These are phyloP conservation scores for Thalassiosira mediterranea DNA, from an alignment of 352 stramenopile genomes.

Conservation along the genomic window DNA sequence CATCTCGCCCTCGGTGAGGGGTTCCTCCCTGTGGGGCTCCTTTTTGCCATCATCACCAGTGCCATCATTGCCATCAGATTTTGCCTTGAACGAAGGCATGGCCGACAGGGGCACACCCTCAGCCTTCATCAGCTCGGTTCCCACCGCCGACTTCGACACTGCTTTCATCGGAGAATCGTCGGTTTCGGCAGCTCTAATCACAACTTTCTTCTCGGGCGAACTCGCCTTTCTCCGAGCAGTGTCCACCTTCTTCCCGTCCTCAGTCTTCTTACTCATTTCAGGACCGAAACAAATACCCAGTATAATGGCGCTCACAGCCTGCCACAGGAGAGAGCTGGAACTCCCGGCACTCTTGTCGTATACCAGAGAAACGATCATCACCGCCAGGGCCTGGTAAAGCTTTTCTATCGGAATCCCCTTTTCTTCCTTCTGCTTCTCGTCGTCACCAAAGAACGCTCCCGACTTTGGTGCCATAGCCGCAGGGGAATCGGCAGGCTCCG, in stretches of 20 bases:
- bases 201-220: slow-evolving; percentile 1
- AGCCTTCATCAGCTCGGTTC: slow-evolving; percentile 24
- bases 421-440: not conserved
- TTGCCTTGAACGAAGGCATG: slow-evolving; percentile 1
- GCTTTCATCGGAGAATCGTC: not conserved
- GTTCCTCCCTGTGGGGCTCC: not conserved
- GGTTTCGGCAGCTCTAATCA: slow-evolving; percentile 1
- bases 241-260: no score
- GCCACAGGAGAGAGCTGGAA: no score
- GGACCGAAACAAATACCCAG: not conserved
- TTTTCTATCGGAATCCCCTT: slow-evolving; percentile 13
- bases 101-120: slow-evolving; percentile 37
- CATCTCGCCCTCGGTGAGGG: slow-evolving; percentile 24
- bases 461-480: no score
- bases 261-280: no score
- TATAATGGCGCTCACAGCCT: slow-evolving; percentile 16
- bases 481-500: no score
- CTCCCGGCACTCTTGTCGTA: no score
- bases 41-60: slow-evolving; percentile 9
- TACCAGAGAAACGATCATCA: slow-evolving; percentile 33
- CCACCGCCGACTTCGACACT: slow-evolving; percentile 26
- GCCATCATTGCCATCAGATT: not conserved
- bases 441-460: no score
- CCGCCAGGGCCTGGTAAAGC: slow-evolving; percentile 23
- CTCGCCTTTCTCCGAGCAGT: not conserved